Conservation (phyloP, 495 filamentous ascomycete species). For the Polyplosphaeria fusca region DNA sequence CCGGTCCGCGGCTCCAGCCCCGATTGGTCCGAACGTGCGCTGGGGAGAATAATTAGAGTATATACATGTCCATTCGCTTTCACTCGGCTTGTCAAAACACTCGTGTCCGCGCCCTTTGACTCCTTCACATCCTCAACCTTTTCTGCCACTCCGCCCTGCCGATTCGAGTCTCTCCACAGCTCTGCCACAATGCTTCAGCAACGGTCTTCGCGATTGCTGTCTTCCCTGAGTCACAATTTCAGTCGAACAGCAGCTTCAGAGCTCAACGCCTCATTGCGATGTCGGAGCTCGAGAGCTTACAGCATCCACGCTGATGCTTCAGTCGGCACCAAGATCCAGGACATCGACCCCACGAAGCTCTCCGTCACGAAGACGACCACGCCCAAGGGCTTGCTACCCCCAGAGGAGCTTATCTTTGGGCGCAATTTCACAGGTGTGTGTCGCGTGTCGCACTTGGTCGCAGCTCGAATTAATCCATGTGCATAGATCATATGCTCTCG, state of each 20-base stretch:
- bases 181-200: slow-evolving; percentile 31
- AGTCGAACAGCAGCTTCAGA: slow-evolving; percentile 34
- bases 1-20: not conserved
- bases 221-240: slow-evolving; percentile 15
- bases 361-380: slow-evolving; percentile 67
- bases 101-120: not conserved
- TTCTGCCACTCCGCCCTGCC: not conserved
- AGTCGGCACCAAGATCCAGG: slow-evolving; percentile 44
- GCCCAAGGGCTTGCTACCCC: slow-evolving; percentile 68
- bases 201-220: slow-evolving; percentile 24
- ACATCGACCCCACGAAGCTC: slow-evolving; percentile 74
- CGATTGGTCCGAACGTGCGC: not conserved
- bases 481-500: slow-evolving; percentile 96
- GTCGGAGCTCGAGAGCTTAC: slow-evolving; percentile 36
- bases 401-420: slow-evolving; percentile 82
- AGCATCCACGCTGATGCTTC: slow-evolving; percentile 38
- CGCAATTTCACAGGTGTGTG: slow-evolving; percentile 75
- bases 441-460: no score
- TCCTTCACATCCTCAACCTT: no score
- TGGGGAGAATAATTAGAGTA: not conserved
- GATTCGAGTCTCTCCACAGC: not conserved
- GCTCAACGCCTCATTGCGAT: slow-evolving; percentile 38
- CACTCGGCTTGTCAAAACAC: not conserved
- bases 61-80: no score
- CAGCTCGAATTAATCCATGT: no score